Base-by-base conservation (phyloP, 306 rosid genomes). In the Quercus mongolica region DNA sequence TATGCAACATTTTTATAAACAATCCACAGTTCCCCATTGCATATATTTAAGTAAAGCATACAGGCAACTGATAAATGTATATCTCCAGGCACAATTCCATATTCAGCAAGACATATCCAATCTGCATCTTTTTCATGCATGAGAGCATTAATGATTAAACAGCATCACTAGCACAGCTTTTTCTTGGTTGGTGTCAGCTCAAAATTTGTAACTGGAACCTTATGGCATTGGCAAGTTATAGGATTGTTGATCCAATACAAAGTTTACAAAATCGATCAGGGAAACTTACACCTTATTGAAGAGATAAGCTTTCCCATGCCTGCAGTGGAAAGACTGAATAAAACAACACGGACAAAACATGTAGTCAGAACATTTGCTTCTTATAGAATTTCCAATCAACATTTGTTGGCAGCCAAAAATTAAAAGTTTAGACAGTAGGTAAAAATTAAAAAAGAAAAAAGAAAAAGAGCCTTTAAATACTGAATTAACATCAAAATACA, bases 231-330 rank as follows among this genome's bases (percentile, higher is more conserved):
- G 71, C 61, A 57, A 69, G 63, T 49, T 64, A 56, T 38, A 73
- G 63, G 65, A 67, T 38, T 20, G 46, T 41, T 69, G 58, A 38
- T 44, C 30, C 26, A 31, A 38, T 73, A 75, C 64, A 74, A 84
- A 62, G 72, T 71, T 56, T 56, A 76, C 31, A n/a, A 71, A 33
- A 68, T 33, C 52, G 74, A 81, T 76, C 73, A 74, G 85, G 90
- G 84, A 80, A 81, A 92, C 98, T 94, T 92, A 94, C 97, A 94
- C 98, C 79, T 94, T 91, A 75, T 58, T 89, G 92, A 94, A 94
- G 94, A 91, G 98, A 88, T 94, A 94, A 77, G 96, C 98, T 87
- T 89, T 87, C 86, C 96, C 98, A 72, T 92, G 93, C 90, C 80
- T 90, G 91, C 69, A 0, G 28, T 87, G 94, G 86, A 92, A 94